Percentiles rank a stretch among this genome's conserved stretches.
These are phyloP conservation scores for Fraxinus baroniana DNA, from an alignment of 305 asterid species.

Conservation along the genomic window DNA sequence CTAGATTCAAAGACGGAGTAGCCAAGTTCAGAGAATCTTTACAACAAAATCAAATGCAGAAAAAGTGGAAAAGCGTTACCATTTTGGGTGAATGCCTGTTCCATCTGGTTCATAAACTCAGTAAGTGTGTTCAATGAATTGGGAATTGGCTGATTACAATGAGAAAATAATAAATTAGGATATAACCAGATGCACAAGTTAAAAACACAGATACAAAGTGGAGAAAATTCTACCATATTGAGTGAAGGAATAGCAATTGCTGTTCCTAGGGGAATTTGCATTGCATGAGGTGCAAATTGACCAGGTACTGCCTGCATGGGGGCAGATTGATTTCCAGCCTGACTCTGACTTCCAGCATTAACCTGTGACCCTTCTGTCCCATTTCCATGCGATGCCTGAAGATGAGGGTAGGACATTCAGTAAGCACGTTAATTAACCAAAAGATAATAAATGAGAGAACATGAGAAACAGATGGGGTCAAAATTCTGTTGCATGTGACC, in stretches of 20 bases:
- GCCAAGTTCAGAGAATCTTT: constrained; percentile 18
- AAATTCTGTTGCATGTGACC: background rate
- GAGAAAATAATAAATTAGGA: constrained; percentile 23
- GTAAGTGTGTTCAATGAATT: constrained; percentile 74
- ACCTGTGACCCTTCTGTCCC: constrained; percentile 48
- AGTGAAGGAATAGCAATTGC: constrained; percentile 59
- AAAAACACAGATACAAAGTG: background rate
- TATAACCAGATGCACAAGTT: constrained; percentile 3
- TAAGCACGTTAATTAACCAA: constrained; percentile 7
- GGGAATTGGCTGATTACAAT: constrained; percentile 63
- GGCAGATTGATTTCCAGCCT: constrained; percentile 46
- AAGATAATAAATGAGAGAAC: background rate
- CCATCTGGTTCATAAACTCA: constrained; percentile 77
- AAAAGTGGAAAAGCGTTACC: constrained; percentile 38
- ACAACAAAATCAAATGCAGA: constrained; percentile 10
- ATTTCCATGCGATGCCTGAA: constrained; percentile 52
- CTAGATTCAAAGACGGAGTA: constrained; percentile 28
- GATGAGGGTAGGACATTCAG: constrained; percentile 24
- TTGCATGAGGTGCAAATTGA: constrained; percentile 46
- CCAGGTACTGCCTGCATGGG: constrained; percentile 51
- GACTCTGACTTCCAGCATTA: constrained; percentile 47
- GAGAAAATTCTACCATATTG: constrained; percentile 46
- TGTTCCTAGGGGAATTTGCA: constrained; percentile 66
- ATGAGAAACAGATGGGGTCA: background rate
- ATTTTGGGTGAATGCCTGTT: constrained; percentile 53